Conservation (phyloP, 1,284 basidiomycete species). For the Xerocomus minutiporus region DNA sequence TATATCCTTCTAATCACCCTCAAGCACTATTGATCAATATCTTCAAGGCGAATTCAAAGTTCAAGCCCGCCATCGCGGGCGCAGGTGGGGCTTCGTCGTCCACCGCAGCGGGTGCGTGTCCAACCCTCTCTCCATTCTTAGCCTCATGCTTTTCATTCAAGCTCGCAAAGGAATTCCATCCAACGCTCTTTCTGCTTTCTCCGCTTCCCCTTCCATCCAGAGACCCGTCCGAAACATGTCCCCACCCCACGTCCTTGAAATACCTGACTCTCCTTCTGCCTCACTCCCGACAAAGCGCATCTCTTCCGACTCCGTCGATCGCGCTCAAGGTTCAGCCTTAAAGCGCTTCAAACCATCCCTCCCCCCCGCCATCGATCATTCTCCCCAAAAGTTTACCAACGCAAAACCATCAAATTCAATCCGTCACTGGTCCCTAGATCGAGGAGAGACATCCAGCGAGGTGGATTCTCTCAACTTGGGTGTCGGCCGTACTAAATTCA, state of each 20-base stretch:
- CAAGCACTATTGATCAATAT: not conserved
- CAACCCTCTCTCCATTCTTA: not conserved
- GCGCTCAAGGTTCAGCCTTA: slow-evolving; percentile 30
- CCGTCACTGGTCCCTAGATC: slow-evolving; percentile 13
- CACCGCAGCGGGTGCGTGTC: slow-evolving; percentile 16
- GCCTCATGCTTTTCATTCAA: slow-evolving; percentile 10
- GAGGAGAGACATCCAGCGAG: slow-evolving; percentile 25
- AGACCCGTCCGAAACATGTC: slow-evolving; percentile 15
- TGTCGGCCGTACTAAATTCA: not conserved
- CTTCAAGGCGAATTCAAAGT: slow-evolving; percentile 30
- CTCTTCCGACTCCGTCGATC: slow-evolving; percentile 38
- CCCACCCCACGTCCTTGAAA: slow-evolving; percentile 32
- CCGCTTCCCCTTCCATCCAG: slow-evolving; percentile 35
- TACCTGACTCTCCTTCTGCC: slow-evolving; percentile 35
- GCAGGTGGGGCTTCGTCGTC: not conserved
- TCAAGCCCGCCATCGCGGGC: slow-evolving; percentile 34
- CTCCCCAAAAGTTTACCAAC: slow-evolving; percentile 10
- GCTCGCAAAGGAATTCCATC: slow-evolving; percentile 13
- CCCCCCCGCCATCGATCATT: slow-evolving; percentile 38
- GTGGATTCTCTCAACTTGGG: slow-evolving; percentile 25
- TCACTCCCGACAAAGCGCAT: slow-evolving; percentile 39
- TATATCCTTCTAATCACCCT: not conserved
- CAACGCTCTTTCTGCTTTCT: slow-evolving; percentile 32
- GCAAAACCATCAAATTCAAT: slow-evolving; percentile 3
- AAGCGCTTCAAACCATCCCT: slow-evolving; percentile 41